These are phyloP conservation scores for Mortierella sp. DNA, from an alignment of 371 early-diverging fungal genomes.

Conservation along the genomic window DNA sequence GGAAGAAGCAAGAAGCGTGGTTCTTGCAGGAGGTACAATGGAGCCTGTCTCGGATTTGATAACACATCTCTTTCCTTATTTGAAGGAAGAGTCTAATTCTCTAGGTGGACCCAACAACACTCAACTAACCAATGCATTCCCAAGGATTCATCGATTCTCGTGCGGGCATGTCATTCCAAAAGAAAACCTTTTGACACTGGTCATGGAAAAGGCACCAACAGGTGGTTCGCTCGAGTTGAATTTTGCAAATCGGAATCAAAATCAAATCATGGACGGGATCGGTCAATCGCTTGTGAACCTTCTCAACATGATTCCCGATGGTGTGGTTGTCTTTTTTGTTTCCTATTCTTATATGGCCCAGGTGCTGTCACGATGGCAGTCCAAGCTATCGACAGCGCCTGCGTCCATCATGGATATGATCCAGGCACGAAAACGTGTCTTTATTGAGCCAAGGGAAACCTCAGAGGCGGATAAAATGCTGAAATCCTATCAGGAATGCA, in stretches of 20 bases:
- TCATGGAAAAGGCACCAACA: constrained; percentile 73
- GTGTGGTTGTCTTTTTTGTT: constrained; percentile 94
- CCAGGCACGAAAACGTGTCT: constrained; percentile 54
- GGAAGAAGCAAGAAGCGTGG: constrained; percentile 81
- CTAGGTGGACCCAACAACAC: constrained; percentile 45
- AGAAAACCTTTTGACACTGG: constrained; percentile 70
- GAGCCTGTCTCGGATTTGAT: constrained; percentile 74
- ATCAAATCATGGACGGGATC: constrained; percentile 75
- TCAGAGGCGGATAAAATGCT: constrained; percentile 68
- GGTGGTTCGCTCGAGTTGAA: constrained; percentile 75
- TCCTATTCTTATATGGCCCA: constrained; percentile 89
- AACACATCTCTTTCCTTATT: constrained; percentile 50
- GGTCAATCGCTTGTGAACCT: constrained; percentile 80
- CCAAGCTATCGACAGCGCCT: constrained; percentile 29
- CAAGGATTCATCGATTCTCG: constrained; percentile 70
- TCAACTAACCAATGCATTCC: constrained; percentile 62
- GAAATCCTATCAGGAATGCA: constrained; percentile 61
- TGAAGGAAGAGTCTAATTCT: constrained; percentile 27
- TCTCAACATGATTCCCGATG: constrained; percentile 88
- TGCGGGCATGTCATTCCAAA: constrained; percentile 86
- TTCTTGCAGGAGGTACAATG: constrained; percentile 98
- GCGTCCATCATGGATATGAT: constrained; percentile 16
- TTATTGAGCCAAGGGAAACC: constrained; percentile 75
- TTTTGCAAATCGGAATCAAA: constrained; percentile 70
- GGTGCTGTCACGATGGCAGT: constrained; percentile 69